Evolutionary conservation across 169 alveolate species (phyloP).

Genomic region (Theileria luwenshuni): DNA sequence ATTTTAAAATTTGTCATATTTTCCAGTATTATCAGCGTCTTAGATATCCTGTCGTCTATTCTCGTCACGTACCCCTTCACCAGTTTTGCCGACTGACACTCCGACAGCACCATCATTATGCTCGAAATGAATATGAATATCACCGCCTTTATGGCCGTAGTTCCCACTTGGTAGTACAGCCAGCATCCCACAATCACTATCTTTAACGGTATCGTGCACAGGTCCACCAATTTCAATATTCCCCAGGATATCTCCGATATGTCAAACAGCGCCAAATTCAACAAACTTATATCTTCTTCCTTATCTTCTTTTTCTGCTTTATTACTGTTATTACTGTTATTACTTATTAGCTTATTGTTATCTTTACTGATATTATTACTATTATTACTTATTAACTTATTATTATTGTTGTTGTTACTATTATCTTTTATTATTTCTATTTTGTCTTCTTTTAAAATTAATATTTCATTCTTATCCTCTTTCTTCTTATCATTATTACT

Average conservation of each 20-base stretch:
- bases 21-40: constrained; percentile 58
- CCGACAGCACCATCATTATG: constrained; percentile 46
- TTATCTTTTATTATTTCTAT: constrained; percentile 6
- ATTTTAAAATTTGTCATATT: constrained; percentile 39
- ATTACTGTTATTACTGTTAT: too few relatives aligned
- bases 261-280: constrained; percentile 66
- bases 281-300: constrained; percentile 49
- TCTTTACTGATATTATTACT: not conserved
- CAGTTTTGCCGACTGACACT: constrained; percentile 56
- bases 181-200: constrained; percentile 49
- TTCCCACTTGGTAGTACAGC: constrained; percentile 58
- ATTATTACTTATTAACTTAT: not conserved
- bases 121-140: constrained; percentile 23
- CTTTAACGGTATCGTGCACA: constrained; percentile 43
- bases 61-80: constrained; percentile 52
- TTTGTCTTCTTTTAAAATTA: too few relatives aligned
- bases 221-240: constrained; percentile 40
- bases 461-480: constrained; percentile 27
- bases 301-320: not conserved
- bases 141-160: constrained; percentile 27
- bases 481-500: not conserved
- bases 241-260: constrained; percentile 60
- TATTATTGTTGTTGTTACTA: not conserved
- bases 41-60: constrained; percentile 46
- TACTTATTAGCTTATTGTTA: not conserved